Evolutionary conservation across 1,284 basidiomycete genomes (phyloP), one percentile per base, ranked within the genome.

Genomic region (Cutaneotrichosporon cutaneum): DNA sequence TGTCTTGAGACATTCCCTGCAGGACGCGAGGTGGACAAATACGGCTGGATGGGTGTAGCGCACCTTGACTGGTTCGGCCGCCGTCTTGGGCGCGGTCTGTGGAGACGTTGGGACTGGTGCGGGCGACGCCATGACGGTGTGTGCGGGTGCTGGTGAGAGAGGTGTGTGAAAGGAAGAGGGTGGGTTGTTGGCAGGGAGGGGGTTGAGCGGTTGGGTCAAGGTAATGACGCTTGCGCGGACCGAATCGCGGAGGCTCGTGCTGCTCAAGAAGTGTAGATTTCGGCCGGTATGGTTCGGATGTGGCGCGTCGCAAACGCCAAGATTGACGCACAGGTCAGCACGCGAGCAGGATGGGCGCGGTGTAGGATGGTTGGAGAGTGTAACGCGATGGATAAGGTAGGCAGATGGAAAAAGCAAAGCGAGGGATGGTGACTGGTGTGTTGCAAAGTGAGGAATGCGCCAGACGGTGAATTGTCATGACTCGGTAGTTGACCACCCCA

Each of bases 401-500:
- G 24, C 13, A 11, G 45, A 26, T 5, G 22, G 11, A 47, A 24
- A 16, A 26, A n/a, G 10, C 4, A 4, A 18, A 42, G 16, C 18
- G n/a, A 21, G 18, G 18, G 18, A n/a, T 18, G 16, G 39, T 42
- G 39, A 42, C 39, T 42, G 16, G 39, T 14, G n/a, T 18, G 39
- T 42, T 42, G 39, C 39, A 42, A 42, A 42, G 39, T 18, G 39
- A 42, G 39, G 39, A 42, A 42, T 42, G 39, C 39, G 39, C 39
- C 39, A 42, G 39, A 14, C 18, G n/a, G 18, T 18, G 39, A 1
- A 42, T 42, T 42, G 39, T 42, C 39, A 3, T 5, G 1, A 21
- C 39, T 30, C 18, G 7, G 18, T 42, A n/a, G 39, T 42, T 42
- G 18, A 42, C 18, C 39, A 7, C 18, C 39, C 39, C 39, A 42